phyloP scores from a whole-genome alignment of 495 filamentous ascomycete species.

The Bryoglossum gracile region DNA sequence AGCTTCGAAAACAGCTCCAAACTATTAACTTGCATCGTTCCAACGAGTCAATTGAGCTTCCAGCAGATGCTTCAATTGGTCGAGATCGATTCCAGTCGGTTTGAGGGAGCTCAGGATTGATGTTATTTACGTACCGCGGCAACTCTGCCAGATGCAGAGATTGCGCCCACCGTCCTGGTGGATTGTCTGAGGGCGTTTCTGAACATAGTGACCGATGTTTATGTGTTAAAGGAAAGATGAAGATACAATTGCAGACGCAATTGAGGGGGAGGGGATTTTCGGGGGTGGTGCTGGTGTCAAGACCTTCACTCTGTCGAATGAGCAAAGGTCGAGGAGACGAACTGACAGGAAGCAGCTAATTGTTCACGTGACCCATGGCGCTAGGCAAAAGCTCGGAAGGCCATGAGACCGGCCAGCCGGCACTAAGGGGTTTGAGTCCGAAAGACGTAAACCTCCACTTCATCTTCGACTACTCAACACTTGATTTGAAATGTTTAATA shows the following conservation, averaged over 20 bases:
- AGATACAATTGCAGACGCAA: slow-evolving; percentile 27
- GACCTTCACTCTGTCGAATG: slow-evolving; percentile 11
- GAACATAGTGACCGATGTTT: slow-evolving; percentile 63
- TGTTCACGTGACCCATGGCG: background rate
- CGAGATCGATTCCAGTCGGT: slow-evolving; percentile 19
- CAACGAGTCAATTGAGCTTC: slow-evolving; percentile 44
- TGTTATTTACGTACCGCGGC: slow-evolving; percentile 70
- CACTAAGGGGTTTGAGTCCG: background rate
- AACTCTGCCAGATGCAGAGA: slow-evolving; percentile 85
- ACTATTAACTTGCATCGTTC: slow-evolving; percentile 20
- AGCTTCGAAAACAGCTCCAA: slow-evolving; percentile 31
- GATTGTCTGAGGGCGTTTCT: slow-evolving; percentile 95
- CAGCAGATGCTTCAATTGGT: slow-evolving; percentile 25
- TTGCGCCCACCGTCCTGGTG: slow-evolving; percentile 84
- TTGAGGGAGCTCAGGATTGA: background rate
- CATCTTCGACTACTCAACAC: too few species aligned
- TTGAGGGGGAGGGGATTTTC: slow-evolving; percentile 26
- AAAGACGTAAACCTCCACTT: background rate
- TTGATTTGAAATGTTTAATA: too few species aligned
- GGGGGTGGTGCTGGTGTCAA: slow-evolving; percentile 16
- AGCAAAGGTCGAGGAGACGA: slow-evolving; percentile 2
- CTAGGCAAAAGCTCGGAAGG: background rate
- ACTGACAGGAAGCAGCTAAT: background rate
- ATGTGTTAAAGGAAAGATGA: slow-evolving; percentile 21
- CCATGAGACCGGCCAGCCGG: background rate